These are phyloP conservation scores for Colletotrichum lini DNA, from an alignment of 2,329 filamentous ascomycete genomes.

Conservation along the genomic window DNA sequence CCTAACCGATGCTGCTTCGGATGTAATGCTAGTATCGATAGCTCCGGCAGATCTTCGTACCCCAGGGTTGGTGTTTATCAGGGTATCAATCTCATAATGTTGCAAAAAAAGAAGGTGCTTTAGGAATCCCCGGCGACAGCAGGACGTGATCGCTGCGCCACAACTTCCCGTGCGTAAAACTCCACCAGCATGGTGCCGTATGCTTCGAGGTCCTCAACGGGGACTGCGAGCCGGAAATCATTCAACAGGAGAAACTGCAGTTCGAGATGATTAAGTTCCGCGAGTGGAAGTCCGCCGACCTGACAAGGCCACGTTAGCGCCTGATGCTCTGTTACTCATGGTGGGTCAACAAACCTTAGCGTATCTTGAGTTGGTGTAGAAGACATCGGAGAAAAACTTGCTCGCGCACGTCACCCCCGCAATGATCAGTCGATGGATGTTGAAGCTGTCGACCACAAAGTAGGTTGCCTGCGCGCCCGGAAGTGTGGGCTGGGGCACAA, in stretches of 20 bases:
- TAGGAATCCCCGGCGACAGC: conserved; percentile 31
- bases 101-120: conserved; percentile 19
- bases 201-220: conserved; percentile 94
- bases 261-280: conserved; percentile 95
- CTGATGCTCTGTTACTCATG: no score
- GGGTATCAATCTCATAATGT: conserved; percentile 43
- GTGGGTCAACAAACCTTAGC: conserved; percentile 81
- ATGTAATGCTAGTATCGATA: conserved; percentile 14
- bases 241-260: conserved; percentile 96
- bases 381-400: conserved; percentile 99
- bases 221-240: conserved; percentile 93
- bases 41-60: conserved; percentile 8
- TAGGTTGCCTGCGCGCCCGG: conserved; percentile 63
- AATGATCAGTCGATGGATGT: conserved; percentile 97
- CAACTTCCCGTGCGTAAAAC: conserved; percentile 94
- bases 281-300: conserved; percentile 93
- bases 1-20: conserved; percentile 8
- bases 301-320: conserved; percentile 54
- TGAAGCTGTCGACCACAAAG: conserved; percentile 99
- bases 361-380: conserved; percentile 99
- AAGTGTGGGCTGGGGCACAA: conserved; percentile 19
- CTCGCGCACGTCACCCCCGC: conserved; percentile 97
- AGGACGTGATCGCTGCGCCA: conserved; percentile 57
- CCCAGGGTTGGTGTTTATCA: conserved; percentile 33
- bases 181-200: conserved; percentile 99